Conservation (phyloP, 2,329 filamentous ascomycete genomes). For the Malbranchea zuffiana region DNA sequence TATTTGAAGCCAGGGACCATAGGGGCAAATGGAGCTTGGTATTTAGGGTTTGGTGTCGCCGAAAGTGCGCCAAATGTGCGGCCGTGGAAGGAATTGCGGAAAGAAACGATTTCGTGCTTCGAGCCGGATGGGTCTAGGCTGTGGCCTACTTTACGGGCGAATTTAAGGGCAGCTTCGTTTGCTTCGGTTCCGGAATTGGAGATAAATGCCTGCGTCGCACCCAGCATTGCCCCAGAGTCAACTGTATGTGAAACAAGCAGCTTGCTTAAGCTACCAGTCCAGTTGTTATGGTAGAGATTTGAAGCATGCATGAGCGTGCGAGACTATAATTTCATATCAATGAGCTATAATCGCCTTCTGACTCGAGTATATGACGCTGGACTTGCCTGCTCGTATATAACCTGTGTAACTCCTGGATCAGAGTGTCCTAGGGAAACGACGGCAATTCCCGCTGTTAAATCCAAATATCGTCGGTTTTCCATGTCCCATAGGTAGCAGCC, state of each 20-base stretch:
- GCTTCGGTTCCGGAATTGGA: conserved; percentile 96
- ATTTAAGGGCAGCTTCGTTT: conserved; percentile 96
- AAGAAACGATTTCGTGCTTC: conserved; percentile 81
- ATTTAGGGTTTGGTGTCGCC: conserved; percentile 96
- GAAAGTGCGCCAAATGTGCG: conserved; percentile 90
- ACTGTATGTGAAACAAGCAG: conserved; percentile 71
- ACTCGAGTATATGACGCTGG: conserved; percentile 5
- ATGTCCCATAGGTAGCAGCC: conserved; percentile 85
- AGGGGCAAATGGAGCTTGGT: conserved; percentile 86
- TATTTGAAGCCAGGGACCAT: conserved; percentile 92
- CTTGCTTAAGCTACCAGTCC: conserved; percentile 82
- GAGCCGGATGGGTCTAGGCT: conserved; percentile 55
- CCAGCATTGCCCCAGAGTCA: conserved; percentile 69
- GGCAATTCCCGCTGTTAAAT: conserved; percentile 92
- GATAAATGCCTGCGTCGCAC: conserved; percentile 71
- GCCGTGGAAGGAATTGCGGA: conserved; percentile 87
- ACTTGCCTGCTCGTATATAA: conserved; percentile 65
- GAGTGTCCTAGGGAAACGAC: conserved; percentile 89
- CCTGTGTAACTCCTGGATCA: conserved; percentile 62
- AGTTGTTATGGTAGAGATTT: conserved; percentile 94
- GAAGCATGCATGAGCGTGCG: conserved; percentile 79
- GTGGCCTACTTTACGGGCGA: conserved; percentile 84
- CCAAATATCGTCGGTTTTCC: conserved; percentile 79
- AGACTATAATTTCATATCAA: conserved; percentile 35
- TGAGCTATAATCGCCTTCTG: not conserved